Conservation (phyloP, 2,329 filamentous ascomycete genomes). For the Lachnellula suecica region DNA sequence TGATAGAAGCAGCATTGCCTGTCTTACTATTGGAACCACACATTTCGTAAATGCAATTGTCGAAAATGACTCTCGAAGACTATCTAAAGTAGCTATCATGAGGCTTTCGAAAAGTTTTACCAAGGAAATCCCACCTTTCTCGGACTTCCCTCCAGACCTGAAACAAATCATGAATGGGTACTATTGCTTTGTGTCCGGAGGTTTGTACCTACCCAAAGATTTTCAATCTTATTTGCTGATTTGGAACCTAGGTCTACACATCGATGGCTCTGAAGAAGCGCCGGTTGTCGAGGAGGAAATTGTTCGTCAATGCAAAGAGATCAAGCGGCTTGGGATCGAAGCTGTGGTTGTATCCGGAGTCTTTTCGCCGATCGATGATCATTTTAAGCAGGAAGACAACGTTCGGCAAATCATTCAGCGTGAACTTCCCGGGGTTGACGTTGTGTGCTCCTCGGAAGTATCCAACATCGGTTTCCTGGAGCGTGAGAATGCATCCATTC, state of each 20-base stretch:
- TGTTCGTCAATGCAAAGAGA: constrained; percentile 14
- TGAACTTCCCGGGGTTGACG: constrained; percentile 45
- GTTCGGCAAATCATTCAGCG: constrained; percentile 45
- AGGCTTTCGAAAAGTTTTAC: constrained; percentile 45
- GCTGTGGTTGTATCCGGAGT: constrained; percentile 54
- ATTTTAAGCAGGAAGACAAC: constrained; percentile 48
- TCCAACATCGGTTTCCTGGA: constrained; percentile 48
- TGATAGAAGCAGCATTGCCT: constrained; percentile 12
- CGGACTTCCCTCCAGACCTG: constrained; percentile 45
- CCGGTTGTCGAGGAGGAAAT: constrained; percentile 39
- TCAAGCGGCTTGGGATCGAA: constrained; percentile 32
- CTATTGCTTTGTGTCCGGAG: constrained; percentile 47
- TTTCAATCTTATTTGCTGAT: neutral
- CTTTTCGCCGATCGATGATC: constrained; percentile 55
- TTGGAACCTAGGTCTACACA: constrained; percentile 12
- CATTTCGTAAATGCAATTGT: constrained; percentile 50
- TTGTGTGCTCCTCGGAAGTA: constrained; percentile 49
- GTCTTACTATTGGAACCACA: constrained; percentile 35
- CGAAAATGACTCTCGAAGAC: constrained; percentile 44
- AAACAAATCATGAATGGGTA: constrained; percentile 46
- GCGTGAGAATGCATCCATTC: constrained; percentile 61
- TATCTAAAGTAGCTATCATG: constrained; percentile 49
- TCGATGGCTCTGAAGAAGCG: constrained; percentile 38
- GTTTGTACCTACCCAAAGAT: constrained; percentile 15
- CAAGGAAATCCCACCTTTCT: constrained; percentile 46